A percentile compares a stretch with the other conserved stretches of the same genome.
phyloP scores from a whole-genome alignment of 23 red algal genomes.

The Gracilaria caudata region DNA sequence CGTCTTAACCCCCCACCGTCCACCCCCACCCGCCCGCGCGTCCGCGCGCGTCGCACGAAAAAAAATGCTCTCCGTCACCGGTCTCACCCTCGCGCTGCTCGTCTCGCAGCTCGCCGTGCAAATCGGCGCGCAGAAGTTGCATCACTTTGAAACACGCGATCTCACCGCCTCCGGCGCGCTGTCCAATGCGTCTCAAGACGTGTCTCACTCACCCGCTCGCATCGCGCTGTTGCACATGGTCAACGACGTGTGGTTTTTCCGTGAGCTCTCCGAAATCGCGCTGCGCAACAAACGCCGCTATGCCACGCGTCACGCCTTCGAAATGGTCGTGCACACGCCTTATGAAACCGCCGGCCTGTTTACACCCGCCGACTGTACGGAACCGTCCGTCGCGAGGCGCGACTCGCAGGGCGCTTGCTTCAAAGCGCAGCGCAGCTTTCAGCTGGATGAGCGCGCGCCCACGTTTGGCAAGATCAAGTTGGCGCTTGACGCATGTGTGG shows the following conservation, averaged over 20 bases:
- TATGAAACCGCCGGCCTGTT: slow-evolving; percentile 77
- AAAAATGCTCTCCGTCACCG: too few species aligned
- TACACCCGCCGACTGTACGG: slow-evolving; percentile 22
- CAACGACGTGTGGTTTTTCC: slow-evolving; percentile 82
- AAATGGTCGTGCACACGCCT: slow-evolving; percentile 77
- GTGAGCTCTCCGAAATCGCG: slow-evolving; percentile 62
- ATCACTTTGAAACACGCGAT: background rate
- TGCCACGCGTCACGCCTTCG: slow-evolving; percentile 75
- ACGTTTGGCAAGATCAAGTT: slow-evolving; percentile 98
- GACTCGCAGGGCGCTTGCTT: slow-evolving; percentile 40
- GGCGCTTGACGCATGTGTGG: slow-evolving; percentile 79
- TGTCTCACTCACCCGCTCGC: slow-evolving; percentile 35
- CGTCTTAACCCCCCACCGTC: background rate
- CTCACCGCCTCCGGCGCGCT: slow-evolving; percentile 11
- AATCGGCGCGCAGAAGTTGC: background rate
- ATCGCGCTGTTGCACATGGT: slow-evolving; percentile 86
- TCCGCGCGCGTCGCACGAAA: too few species aligned
- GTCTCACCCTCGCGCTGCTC: background rate
- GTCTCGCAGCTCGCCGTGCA: background rate
- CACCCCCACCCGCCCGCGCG: background rate
- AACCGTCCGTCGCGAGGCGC: slow-evolving; percentile 26
- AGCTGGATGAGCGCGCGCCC: slow-evolving; percentile 68
- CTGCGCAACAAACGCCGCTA: slow-evolving; percentile 86
- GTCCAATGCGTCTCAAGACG: slow-evolving; percentile 19
- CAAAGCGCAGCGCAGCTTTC: slow-evolving; percentile 29